Evolutionary conservation across 495 filamentous ascomycete species (phyloP).

Genomic region (Hypoxylon lienhwacheense): DNA sequence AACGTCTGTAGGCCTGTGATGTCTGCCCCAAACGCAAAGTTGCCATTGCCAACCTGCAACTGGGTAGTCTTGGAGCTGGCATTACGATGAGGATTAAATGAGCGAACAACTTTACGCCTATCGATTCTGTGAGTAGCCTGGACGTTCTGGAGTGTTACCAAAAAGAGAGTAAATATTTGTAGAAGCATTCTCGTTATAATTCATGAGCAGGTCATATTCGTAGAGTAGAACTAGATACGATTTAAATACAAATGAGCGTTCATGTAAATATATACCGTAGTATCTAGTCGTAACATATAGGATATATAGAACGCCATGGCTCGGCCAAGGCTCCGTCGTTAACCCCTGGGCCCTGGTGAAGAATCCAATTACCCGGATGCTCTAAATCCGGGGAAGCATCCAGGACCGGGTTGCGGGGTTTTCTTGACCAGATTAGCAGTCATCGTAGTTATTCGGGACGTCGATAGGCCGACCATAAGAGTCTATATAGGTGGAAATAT

Average conservation of each 20-base stretch:
- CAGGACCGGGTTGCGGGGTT: constrained; percentile 25
- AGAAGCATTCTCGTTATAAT: constrained; percentile 6
- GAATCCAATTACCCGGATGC: constrained; percentile 34
- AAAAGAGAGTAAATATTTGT: constrained; percentile 2
- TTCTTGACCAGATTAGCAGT: constrained; percentile 1
- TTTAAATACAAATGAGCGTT: not conserved
- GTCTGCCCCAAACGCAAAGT: constrained; percentile 59
- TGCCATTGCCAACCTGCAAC: constrained; percentile 59
- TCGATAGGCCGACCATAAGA: constrained; percentile 26
- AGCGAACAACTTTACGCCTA: constrained; percentile 41
- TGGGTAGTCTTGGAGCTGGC: constrained; percentile 52
- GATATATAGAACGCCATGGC: constrained; percentile 11
- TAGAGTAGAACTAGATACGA: not conserved
- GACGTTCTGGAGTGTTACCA: constrained; percentile 7
- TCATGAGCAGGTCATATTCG: not conserved
- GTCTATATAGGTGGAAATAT: not conserved
- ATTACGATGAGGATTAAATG: constrained; percentile 49
- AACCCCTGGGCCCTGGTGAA: constrained; percentile 15
- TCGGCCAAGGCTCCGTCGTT: constrained; percentile 8
- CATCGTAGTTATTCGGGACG: constrained; percentile 19
- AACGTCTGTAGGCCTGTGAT: constrained; percentile 61
- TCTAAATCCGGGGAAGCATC: constrained; percentile 24
- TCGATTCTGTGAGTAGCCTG: constrained; percentile 34
- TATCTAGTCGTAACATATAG: not conserved
- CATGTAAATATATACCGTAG: constrained; percentile 8